A percentile compares a stretch with the other conserved stretches of the same genome.
These are phyloP conservation scores for Gynandropsis gynandra DNA, from an alignment of 345 rosid species.

Conservation along the genomic window DNA sequence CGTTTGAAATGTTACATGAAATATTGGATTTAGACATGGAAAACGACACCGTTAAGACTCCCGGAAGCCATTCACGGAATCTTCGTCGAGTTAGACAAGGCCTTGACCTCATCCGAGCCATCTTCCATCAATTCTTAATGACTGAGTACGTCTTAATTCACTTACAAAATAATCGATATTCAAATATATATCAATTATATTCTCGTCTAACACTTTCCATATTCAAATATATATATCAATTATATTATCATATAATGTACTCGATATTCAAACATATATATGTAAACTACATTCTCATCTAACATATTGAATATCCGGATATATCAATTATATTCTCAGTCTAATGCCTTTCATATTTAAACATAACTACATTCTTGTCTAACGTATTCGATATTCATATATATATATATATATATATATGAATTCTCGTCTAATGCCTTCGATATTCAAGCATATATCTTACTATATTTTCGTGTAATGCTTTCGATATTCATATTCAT, in stretches of 20 bases:
- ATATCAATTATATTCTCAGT: too few relatives aligned
- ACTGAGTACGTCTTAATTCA: conserved; percentile 31
- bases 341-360: too few relatives aligned
- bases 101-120: conserved; percentile 75
- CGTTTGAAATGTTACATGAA: conserved; percentile 38
- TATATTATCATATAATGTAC: too few relatives aligned
- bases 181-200: background rate
- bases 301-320: background rate
- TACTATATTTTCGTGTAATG: too few relatives aligned
- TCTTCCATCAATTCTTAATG: conserved; percentile 62
- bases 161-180: too few relatives aligned
- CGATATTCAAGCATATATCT: too few relatives aligned
- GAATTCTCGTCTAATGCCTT: too few relatives aligned
- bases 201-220: background rate
- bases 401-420: too few relatives aligned
- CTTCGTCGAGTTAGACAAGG: conserved; percentile 88
- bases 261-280: too few relatives aligned
- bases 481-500: too few relatives aligned
- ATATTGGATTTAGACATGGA: conserved; percentile 61
- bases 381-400: too few relatives aligned
- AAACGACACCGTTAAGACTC: conserved; percentile 57
- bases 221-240: too few relatives aligned
- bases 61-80: conserved; percentile 78
- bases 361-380: background rate
- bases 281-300: background rate